phyloP scores from a whole-genome alignment of 2,329 filamentous ascomycete genomes.

The Fonsecaea nubica region DNA sequence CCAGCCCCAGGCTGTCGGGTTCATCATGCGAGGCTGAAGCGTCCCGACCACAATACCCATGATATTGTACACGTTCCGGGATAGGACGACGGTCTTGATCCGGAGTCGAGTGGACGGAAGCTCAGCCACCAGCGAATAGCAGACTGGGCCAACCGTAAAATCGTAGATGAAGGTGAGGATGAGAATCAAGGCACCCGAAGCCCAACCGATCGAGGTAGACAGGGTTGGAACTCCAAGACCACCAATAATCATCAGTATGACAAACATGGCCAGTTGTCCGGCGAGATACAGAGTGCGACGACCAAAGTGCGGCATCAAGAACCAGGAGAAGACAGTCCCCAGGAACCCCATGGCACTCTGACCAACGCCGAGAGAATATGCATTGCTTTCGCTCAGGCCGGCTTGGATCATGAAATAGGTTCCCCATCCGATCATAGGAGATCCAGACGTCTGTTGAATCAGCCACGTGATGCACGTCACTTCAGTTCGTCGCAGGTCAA shows the following conservation, averaged over 20 bases:
- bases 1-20: constrained; percentile 47
- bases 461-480: constrained; percentile 50
- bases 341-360: constrained; percentile 67
- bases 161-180: constrained; percentile 63
- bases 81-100: constrained; percentile 62
- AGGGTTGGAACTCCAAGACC: constrained; percentile 41
- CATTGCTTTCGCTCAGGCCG: constrained; percentile 45
- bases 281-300: constrained; percentile 42
- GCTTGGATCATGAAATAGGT: constrained; percentile 66
- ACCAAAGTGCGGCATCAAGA: constrained; percentile 45
- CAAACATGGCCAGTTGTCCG: constrained; percentile 64
- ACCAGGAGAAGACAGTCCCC: constrained; percentile 61
- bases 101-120: constrained; percentile 62
- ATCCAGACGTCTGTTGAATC: constrained; percentile 67
- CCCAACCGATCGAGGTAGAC: constrained; percentile 43
- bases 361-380: constrained; percentile 58
- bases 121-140: constrained; percentile 61
- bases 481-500: constrained; percentile 51
- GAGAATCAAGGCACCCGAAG: constrained; percentile 58
- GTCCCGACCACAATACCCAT: constrained; percentile 44
- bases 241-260: constrained; percentile 45
- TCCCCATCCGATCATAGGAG: constrained; percentile 68
- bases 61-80: constrained; percentile 60
- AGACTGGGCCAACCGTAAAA: constrained; percentile 61
- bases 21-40: constrained; percentile 48